A percentile compares a stretch with the other conserved stretches of the same genome.
These are phyloP conservation scores for Emericellopsis cladophorae DNA, from an alignment of 2,329 filamentous ascomycete species.

Conservation along the genomic window DNA sequence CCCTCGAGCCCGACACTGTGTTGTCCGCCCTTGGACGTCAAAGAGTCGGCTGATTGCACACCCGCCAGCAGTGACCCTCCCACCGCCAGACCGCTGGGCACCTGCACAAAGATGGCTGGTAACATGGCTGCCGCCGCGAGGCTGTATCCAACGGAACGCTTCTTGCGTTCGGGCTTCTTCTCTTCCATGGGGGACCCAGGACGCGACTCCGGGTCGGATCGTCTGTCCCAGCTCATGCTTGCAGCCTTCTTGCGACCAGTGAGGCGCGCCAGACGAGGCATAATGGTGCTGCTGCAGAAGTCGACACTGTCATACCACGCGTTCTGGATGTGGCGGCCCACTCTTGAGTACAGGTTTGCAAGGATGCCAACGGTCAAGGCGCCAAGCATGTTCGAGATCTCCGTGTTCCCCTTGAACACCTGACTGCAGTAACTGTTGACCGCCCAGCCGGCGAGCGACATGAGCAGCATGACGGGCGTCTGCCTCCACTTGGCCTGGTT, in stretches of 20 bases:
- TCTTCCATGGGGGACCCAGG: conserved; percentile 7
- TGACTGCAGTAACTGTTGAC: conserved; percentile 62
- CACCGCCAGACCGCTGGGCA: conserved; percentile 49
- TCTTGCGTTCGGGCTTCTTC: conserved; percentile 13
- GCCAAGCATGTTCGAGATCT: conserved; percentile 67
- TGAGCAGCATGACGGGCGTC: conserved; percentile 61
- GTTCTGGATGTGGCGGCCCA: conserved; percentile 47
- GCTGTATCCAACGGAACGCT: conserved; percentile 51
- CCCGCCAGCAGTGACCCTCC: conserved; percentile 46
- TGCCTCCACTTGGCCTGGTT: conserved; percentile 76
- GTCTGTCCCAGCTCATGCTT: conserved; percentile 17
- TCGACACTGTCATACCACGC: conserved; percentile 31
- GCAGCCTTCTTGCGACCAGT: conserved; percentile 10
- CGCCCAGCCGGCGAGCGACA: conserved; percentile 61
- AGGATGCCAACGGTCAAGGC: conserved; percentile 65
- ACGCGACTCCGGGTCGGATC: conserved; percentile 20
- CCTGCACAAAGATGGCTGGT: conserved; percentile 70
- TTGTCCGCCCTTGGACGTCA: conserved; percentile 27
- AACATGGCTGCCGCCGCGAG: conserved; percentile 77
- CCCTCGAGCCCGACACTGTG: conserved; percentile 20
- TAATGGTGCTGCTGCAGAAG: conserved; percentile 35
- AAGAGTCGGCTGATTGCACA: conserved; percentile 40
- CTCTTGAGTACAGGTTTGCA: conserved; percentile 65
- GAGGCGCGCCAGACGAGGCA: conserved; percentile 15
- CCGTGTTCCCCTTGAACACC: conserved; percentile 56